phyloP scores from a whole-genome alignment of 2,329 filamentous ascomycete genomes.

The Claviceps humidiphila region DNA sequence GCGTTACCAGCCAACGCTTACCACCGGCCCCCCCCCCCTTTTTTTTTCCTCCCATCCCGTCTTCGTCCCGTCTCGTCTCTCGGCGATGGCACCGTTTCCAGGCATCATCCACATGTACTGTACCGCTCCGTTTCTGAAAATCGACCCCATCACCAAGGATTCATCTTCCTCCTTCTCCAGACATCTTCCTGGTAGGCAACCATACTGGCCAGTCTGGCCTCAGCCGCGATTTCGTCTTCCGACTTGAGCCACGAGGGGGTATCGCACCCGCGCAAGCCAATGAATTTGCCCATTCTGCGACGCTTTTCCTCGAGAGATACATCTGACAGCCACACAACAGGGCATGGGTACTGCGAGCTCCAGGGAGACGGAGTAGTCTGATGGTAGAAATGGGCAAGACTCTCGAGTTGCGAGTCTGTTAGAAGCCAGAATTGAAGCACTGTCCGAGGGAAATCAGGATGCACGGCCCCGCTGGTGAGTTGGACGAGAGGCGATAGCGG shows the following conservation, averaged over 20 bases:
- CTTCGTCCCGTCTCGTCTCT: no score
- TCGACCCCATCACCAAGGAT: conserved; percentile 13
- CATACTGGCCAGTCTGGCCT: conserved; percentile 25
- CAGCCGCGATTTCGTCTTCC: conserved; percentile 35
- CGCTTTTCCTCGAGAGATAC: conserved; percentile 53
- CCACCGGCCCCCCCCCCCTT: not conserved
- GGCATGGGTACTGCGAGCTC: conserved; percentile 50
- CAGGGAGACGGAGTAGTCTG: conserved; percentile 46
- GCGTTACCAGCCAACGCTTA: not conserved
- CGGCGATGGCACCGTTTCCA: no score
- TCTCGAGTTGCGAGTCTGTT: conserved; percentile 56
- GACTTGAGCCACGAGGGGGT: conserved; percentile 24
- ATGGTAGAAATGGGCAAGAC: conserved; percentile 59
- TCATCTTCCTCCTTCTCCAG: conserved; percentile 32
- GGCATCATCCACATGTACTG: no score
- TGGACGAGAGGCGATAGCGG: conserved; percentile 54
- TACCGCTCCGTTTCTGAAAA: no score
- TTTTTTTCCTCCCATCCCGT: not conserved
- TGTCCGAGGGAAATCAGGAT: conserved; percentile 51
- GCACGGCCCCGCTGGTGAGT: conserved; percentile 45
- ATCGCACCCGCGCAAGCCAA: conserved; percentile 50
- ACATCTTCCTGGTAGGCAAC: conserved; percentile 29
- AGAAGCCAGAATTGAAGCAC: conserved; percentile 63
- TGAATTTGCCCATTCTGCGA: conserved; percentile 59
- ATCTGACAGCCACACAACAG: conserved; percentile 46